Base-by-base conservation (phyloP, 768 basidiomycete genomes). In the Leucosporidium creatinivorum region DNA sequence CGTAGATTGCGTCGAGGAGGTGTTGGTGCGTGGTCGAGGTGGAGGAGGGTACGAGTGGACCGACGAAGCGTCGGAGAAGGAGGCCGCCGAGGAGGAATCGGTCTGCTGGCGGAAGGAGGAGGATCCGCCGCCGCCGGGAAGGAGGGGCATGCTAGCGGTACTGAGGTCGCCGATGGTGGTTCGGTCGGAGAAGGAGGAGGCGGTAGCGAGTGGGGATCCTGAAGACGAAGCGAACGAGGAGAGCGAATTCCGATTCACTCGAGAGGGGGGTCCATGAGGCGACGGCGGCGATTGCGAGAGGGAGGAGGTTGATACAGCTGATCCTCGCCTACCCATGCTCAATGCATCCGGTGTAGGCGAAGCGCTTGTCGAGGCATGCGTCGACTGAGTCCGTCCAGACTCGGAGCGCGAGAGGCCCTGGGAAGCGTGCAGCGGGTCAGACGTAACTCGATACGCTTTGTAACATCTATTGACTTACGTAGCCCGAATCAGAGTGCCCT, bases 41-140 rank as follows among this genome's bases (percentile, higher is more conserved):
- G 9, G 28, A 5, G 69, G 69, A 23, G 69, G 66, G 36, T 71
- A 71, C 50, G 69, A 71, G 21, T 68, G 69, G 4, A 67, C 52
- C 15, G 61, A 62, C 17, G 66, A 67, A 15, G 30, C 44, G n/a
- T 71, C 66, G 8, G 69, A 71, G 33, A 50, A 56, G 1, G 47
- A 49, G 30, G 50, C 66, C 30, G 58, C 59, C 23, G 59, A n/a
- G 7, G 65, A 66, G 2, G 58, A 60, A 23, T 56, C 58, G 30
- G 58, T 54, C 7, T 58, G 31, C 19, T 55, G 65, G 33, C 51
- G 59, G 28, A 61, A 58, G 36, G 23, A n/a, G 23, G 57, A 58
- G 23, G 57, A 58, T 3, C 25, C 28, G 26, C n/a, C 28, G 8
- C 26, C 28, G 21, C 30, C 28, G 12, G 15, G 30, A 30, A 72